A percentile compares a stretch with the other conserved stretches of the same genome.
Conservation (phyloP, 2,329 filamentous ascomycete genomes). For the Penicillium sp. region DNA sequence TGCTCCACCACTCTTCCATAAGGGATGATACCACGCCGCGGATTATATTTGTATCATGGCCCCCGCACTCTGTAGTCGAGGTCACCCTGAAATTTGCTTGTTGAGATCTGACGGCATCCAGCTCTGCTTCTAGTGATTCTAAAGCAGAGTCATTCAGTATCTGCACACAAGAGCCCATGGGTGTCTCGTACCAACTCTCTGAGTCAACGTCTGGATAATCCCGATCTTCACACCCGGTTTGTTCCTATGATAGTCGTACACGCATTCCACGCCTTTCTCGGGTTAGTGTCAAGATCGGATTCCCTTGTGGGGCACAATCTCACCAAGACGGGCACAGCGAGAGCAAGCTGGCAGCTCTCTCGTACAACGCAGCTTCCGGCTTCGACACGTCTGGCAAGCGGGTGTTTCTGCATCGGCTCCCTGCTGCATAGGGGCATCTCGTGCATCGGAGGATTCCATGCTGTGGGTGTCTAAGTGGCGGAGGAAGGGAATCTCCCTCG, state of each 20-base stretch:
- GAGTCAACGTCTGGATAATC: conserved; percentile 9
- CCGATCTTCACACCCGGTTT: conserved; percentile 12
- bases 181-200: conserved; percentile 7
- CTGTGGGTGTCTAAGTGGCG: neutral
- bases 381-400: conserved; percentile 18
- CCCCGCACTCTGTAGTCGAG: neutral
- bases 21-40: neutral
- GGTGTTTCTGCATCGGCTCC: conserved; percentile 24
- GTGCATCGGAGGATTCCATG: conserved; percentile 9
- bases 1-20: neutral
- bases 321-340: conserved; percentile 10
- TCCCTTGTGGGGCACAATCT: neutral
- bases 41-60: neutral
- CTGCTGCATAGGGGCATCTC: conserved; percentile 1
- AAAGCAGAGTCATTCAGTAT: too few species aligned
- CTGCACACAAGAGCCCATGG: neutral
- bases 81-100: neutral
- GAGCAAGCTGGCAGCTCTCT: conserved; percentile 13
- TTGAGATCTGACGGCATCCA: neutral
- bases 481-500: neutral
- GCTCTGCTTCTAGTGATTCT: neutral
- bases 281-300: neutral
- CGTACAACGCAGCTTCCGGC: conserved; percentile 16
- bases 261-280: conserved; percentile 3
- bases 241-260: conserved; percentile 6